Conservation (phyloP, 352 stramenopile species). For the Pythium brachiatum region DNA sequence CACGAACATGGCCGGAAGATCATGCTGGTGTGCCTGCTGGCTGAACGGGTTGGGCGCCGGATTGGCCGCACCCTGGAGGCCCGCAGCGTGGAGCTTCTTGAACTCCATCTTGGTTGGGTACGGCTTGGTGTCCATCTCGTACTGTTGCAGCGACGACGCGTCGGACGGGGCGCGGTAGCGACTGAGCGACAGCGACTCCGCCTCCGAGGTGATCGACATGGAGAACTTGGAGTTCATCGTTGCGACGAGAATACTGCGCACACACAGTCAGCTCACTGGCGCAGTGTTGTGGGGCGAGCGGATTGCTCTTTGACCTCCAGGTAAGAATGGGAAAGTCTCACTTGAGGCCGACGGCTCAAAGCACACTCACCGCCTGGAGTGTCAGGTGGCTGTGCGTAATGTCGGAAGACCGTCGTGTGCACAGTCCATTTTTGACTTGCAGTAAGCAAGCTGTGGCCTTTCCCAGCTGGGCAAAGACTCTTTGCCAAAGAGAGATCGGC, state of each 20-base stretch:
- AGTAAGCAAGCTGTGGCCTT: neutral
- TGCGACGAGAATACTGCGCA: neutral
- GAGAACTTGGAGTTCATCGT: slow-evolving; percentile 10
- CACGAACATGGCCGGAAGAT: slow-evolving; percentile 16
- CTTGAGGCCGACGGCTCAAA: neutral
- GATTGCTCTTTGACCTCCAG: neutral
- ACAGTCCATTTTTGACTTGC: neutral
- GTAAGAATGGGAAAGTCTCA: neutral
- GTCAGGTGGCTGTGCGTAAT: neutral
- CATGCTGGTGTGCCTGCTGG: slow-evolving; percentile 8
- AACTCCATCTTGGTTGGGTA: slow-evolving; percentile 3
- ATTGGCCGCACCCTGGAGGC: neutral
- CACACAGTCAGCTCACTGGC: neutral
- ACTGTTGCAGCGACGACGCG: neutral
- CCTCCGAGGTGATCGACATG: slow-evolving; percentile 17
- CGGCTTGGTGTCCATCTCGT: neutral
- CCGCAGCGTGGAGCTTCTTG: neutral
- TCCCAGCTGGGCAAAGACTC: neutral
- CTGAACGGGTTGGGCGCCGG: slow-evolving; percentile 14
- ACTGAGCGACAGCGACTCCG: slow-evolving; percentile 17
- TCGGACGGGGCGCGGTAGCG: neutral
- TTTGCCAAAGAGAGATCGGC: neutral
- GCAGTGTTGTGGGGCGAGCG: neutral
- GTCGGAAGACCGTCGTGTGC: neutral
- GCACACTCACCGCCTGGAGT: neutral